Evolutionary conservation across 2,329 filamentous ascomycete species (phyloP), one percentile per base, ranked within the genome.

Genomic region (Neofusicoccum umdonicola): DNA sequence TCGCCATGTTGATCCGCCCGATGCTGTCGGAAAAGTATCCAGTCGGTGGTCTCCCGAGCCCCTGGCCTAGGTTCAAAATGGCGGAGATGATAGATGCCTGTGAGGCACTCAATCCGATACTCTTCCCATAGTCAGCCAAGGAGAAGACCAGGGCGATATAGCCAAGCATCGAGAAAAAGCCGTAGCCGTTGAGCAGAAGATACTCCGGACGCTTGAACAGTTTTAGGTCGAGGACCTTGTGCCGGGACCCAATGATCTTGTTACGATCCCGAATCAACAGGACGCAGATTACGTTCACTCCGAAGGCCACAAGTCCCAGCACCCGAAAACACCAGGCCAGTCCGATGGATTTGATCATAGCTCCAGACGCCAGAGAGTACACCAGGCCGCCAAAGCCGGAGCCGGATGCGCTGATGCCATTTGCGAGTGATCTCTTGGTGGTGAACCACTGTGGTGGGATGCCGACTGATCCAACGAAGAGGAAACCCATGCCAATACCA

Each of bases 21-120:
- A 74, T 76, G 8, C 71, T 66, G 71, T 83, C 81, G 63, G 78
- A 80, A 3, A 77, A 65, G 17, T 78, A 64, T 0, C 80, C 80
- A 34, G 80, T 77, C 15, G 76, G 69, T 2, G 80, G 80, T 13
- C 81, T 69, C 12, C 80, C 80, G 50, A 82, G 50, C 0, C 76
- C 78, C 4, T 79, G 81, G 0, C 82, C 82, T 0, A 84, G 67
- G 66, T 84, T 83, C 45, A 82, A 67, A 12, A 81, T 65, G 0
- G 76, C 79, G 27, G 74, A 76, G 17, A 80, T 64, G 45, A 72
- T 67, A 7, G 76, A 75, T 2, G 78, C 78, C 66, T 81, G 75
- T 8, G 66, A 65, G 27, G 73, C 69, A 31, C 68, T 70, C 2
- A 83, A 67, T 1, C 78, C 79, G 19, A 80, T 74, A 12, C 71